Conservation (phyloP, 2,329 filamentous ascomycete genomes). For the Diaporthe nobilis region DNA sequence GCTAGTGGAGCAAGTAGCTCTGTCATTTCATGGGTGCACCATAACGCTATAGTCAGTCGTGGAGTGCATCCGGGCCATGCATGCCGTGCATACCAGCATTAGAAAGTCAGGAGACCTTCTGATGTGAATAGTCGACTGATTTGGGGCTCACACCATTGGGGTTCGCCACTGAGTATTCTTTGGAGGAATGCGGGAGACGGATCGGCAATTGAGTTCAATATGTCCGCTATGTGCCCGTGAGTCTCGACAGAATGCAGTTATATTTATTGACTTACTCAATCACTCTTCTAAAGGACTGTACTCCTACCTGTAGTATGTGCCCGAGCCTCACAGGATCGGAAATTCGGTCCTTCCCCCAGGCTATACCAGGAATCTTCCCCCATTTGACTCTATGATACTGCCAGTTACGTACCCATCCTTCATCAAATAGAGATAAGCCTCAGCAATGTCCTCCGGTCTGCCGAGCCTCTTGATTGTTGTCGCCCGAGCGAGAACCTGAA, state of each 20-base stretch:
- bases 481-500: background rate
- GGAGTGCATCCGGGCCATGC: background rate
- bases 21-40: background rate
- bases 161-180: background rate
- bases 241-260: background rate
- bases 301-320: background rate
- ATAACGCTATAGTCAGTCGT: background rate
- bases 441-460: conserved; percentile 14
- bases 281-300: no score
- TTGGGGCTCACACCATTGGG: background rate
- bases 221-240: background rate
- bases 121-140: background rate
- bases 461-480: conserved; percentile 15
- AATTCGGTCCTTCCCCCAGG: background rate
- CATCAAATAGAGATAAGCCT: conserved; percentile 24
- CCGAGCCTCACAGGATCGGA: no score
- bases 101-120: background rate
- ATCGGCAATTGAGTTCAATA: background rate
- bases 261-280: no score
- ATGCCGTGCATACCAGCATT: background rate
- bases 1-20: background rate
- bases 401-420: conserved; percentile 15
- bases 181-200: background rate
- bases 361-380: conserved; percentile 4
- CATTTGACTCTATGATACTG: conserved; percentile 23